Base-by-base conservation (phyloP, 225 moss, liverwort and hornwort genomes). In the Sphagnum tenellum region DNA sequence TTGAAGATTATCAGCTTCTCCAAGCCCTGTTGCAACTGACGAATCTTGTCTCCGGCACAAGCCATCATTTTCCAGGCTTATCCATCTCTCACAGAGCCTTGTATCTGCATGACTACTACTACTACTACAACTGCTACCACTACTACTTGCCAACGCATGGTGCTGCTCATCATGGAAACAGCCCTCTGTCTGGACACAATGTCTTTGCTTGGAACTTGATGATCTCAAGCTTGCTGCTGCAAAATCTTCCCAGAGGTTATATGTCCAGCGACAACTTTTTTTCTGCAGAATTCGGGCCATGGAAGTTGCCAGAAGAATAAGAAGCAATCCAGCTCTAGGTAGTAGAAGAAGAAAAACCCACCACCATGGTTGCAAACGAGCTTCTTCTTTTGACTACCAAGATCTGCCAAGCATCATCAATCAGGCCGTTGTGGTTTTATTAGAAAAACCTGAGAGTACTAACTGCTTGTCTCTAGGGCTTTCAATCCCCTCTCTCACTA, bases 211-310 rank as follows among this genome's bases (percentile, higher is more conserved):
- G 11, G 53, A 57, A 46, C 66, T 49, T 7, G 60, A 57, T 3
- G 67, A 9, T 49, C 60, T 44, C 11, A 45, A 44, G 29, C 54
- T 8, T 58, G 51, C 65, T 51, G 73, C 50, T 50, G 71, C 69
- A 75, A 77, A 78, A 61, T 73, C 77, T 64, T 78, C 75, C 57
- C 67, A 69, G 63, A 79, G 2, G 46, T 64, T 48, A 61, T 61
- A 57, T 3, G 71, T 61, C 80, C 75, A 75, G 53, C 64, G 61
- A 9, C 29, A 59, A 64, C 64, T 66, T 14, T 50, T 56, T 67
- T 71, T 78, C 53, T 66, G 67, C 47, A 84, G 14, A 51, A 75
- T 44, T 50, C 68, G 77, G 46, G 84, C 77, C 84, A 84, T 84
- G 66, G 64, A 50, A 44, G 70, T 29, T 29, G 0, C 29, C 1